These are phyloP conservation scores for Parmales sp. DNA, from an alignment of 108 stramenopile species.

Conservation along the genomic window DNA sequence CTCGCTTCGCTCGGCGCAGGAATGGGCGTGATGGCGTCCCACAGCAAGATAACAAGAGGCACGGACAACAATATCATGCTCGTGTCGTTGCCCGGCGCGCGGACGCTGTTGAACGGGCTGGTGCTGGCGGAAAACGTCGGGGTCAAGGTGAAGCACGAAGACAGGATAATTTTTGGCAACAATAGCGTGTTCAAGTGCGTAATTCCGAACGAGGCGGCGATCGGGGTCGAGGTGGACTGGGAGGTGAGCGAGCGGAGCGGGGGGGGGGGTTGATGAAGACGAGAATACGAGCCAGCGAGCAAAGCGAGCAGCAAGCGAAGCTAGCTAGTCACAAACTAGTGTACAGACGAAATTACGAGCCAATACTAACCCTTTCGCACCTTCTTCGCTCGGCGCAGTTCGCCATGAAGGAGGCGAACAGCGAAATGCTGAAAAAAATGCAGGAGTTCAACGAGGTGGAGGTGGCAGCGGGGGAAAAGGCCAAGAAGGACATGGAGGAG, in stretches of 20 bases:
- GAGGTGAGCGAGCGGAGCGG: background rate
- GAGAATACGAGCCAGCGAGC: background rate
- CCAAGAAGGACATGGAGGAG: slow-evolving; percentile 8
- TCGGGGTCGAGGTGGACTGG: slow-evolving; percentile 10
- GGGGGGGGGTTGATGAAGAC: slow-evolving; percentile 7
- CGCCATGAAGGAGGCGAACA: slow-evolving; percentile 21
- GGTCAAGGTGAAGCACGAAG: background rate
- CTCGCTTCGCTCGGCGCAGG: background rate
- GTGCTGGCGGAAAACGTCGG: background rate
- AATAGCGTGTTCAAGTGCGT: slow-evolving; percentile 21
- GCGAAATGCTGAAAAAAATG: background rate
- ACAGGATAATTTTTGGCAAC: slow-evolving; percentile 26
- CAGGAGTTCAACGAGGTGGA: background rate
- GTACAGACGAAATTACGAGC: too few species aligned
- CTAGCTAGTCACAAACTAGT: too few species aligned
- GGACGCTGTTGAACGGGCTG: slow-evolving; percentile 17
- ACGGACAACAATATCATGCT: background rate
- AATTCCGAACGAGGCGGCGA: background rate
- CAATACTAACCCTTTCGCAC: too few species aligned
- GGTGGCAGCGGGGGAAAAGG: background rate
- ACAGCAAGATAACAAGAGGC: background rate
- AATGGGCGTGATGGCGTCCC: background rate
- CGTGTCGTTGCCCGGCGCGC: slow-evolving; percentile 2
- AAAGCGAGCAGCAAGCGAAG: too few species aligned
- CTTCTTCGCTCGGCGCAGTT: too few species aligned